Evolutionary conservation across 495 filamentous ascomycete species (phyloP).

Genomic region (Aspergillus avenaceus): DNA sequence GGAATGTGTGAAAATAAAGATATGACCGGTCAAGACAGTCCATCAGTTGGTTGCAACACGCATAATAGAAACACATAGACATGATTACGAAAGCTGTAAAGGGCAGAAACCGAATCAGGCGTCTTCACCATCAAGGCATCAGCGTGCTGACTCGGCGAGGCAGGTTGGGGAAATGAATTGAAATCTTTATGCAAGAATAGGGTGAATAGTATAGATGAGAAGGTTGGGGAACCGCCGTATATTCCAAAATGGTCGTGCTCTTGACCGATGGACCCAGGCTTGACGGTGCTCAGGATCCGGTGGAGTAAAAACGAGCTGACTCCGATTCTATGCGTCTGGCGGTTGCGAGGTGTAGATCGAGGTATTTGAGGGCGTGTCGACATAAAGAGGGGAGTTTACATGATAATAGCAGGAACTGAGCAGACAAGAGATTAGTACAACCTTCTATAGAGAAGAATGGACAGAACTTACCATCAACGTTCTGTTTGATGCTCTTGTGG

Average conservation of each 20-base stretch:
- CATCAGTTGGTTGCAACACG: conserved; percentile 3
- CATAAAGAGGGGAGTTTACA: conserved; percentile 52
- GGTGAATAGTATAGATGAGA: conserved; percentile 19
- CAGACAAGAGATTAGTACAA: conserved; percentile 1
- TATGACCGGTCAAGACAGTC: conserved; percentile 18
- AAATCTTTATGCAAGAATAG: conserved; percentile 10
- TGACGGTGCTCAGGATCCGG: conserved; percentile 17
- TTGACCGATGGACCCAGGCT: conserved; percentile 6
- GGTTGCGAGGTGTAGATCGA: conserved; percentile 15
- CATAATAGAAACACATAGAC: conserved; percentile 9
- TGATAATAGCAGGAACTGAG: conserved; percentile 75
- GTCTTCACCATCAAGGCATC: conserved; percentile 25
- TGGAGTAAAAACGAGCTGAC: conserved; percentile 36
- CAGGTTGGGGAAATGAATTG: conserved; percentile 5
- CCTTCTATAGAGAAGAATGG: background rate
- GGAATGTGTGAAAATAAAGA: conserved; percentile 7
- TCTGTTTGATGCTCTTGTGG: conserved; percentile 98
- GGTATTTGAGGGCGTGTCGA: conserved; percentile 30
- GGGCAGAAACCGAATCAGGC: conserved; percentile 1
- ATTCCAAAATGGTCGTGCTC: conserved; percentile 1
- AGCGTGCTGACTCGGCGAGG: conserved; percentile 4
- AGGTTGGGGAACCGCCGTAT: conserved; percentile 9
- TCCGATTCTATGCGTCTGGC: conserved; percentile 43
- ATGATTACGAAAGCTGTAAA: conserved; percentile 13
- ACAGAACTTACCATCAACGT: conserved; percentile 74